Conservation (phyloP, 225 moss, liverwort and hornwort genomes). For the Rhytidiadelphus loreus region DNA sequence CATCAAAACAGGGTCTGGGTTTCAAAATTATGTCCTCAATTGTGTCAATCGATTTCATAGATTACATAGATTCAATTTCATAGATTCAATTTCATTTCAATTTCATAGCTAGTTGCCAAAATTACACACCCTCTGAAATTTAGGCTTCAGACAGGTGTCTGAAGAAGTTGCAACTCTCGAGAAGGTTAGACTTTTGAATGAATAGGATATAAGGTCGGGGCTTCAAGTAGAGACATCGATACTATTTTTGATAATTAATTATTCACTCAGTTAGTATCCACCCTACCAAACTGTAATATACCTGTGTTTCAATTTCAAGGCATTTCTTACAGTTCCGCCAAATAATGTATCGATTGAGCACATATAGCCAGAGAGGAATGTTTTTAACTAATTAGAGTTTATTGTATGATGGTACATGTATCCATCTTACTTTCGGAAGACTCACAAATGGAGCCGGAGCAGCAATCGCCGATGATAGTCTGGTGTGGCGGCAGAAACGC, state of each 20-base stretch:
- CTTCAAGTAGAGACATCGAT: not conserved
- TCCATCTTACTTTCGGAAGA: not conserved
- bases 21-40: not conserved
- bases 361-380: too few species aligned
- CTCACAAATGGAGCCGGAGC: not conserved
- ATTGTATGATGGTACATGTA: not conserved
- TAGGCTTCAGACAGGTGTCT: too few species aligned
- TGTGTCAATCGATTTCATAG: not conserved
- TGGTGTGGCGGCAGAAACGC: not conserved
- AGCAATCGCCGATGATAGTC: not conserved
- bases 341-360: too few species aligned
- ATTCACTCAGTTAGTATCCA: not conserved
- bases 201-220: not conserved
- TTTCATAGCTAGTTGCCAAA: not conserved
- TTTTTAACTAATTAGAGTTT: too few species aligned
- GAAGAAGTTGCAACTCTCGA: not conserved
- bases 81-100: too few species aligned
- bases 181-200: not conserved
- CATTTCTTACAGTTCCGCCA: too few species aligned
- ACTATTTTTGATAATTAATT: not conserved
- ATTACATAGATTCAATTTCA: too few species aligned
- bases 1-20: not conserved
- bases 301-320: too few species aligned
- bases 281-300: too few species aligned
- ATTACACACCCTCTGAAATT: too few species aligned